These are phyloP conservation scores for Pleurotus ostreatus DNA, from an alignment of 768 basidiomycete genomes.

Conservation along the genomic window DNA sequence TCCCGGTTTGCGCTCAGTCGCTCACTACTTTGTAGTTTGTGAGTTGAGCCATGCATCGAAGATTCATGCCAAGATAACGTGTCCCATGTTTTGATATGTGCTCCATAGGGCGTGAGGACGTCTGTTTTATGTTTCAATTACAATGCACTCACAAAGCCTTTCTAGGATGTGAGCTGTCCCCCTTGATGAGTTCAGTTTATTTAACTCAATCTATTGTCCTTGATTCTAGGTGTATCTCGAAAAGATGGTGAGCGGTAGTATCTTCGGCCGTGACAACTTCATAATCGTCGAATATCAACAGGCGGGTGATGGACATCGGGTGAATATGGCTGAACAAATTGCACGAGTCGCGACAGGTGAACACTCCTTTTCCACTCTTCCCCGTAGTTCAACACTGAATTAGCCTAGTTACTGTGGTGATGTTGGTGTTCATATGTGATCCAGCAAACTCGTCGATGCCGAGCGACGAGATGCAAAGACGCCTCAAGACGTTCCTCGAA, in stretches of 20 bases:
- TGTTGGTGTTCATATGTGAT: too few relatives aligned
- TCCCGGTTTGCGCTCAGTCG: too few relatives aligned
- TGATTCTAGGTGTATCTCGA: background rate
- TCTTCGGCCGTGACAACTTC: background rate
- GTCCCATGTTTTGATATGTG: too few relatives aligned
- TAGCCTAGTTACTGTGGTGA: too few relatives aligned
- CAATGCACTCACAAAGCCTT: background rate
- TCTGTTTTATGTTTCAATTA: background rate
- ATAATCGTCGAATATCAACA: background rate
- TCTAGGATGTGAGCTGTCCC: background rate
- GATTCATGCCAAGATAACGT: too few relatives aligned
- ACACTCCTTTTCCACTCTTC: background rate
- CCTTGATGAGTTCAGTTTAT: background rate
- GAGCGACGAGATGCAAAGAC: too few relatives aligned
- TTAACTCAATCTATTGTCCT: background rate
- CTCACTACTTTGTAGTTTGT: too few relatives aligned
- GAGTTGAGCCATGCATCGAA: too few relatives aligned
- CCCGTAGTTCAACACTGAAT: too few relatives aligned
- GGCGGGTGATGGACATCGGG: background rate
- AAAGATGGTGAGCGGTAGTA: background rate
- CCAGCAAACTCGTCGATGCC: too few relatives aligned
- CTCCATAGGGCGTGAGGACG: background rate
- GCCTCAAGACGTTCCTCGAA: too few relatives aligned
- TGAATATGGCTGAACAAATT: background rate
- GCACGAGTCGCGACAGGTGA: slow-evolving; percentile 1